Base-by-base conservation (phyloP, 1,284 basidiomycete genomes). In the Flammula alnicola region DNA sequence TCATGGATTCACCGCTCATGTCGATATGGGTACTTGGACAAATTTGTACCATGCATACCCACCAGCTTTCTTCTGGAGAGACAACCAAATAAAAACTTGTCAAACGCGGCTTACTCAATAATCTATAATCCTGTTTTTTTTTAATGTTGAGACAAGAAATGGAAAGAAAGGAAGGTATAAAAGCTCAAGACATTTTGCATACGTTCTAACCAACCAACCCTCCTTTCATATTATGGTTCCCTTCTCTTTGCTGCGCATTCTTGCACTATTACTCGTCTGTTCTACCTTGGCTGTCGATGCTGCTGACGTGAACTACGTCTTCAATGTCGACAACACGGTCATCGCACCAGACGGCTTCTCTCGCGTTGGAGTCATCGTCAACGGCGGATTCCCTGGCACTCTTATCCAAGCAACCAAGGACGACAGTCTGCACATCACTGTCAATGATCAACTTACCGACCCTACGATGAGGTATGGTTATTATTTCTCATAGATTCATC, bases 331-430 rank as follows among this genome's bases (percentile, higher is more conserved):
- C n/a, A 66, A 66, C 44, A 45, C 44, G 2, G 37, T 43, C 8
- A 52, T 64, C 33, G 54, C 57, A 11, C 65, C 66, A 2, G 65
- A 66, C 45, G 65, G 65, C 1, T 66, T 64, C 38, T 45, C 38
- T 8, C 59, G 67, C 27, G 38, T 54, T 22, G 63, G 55, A 7
- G 60, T 62, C 20, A 42, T 63, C 16, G 59, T 61, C 23, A 61
- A 62, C 33, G 59, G 60, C 3, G 29, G 46, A 6, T 71, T 74
- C 44, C 71, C 70, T 2, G 71, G 71, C 2, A 68, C 71, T 6
- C 49, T 72, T 1, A 69, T 74, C 23, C 39, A 56, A 25, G 72
- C 64, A 22, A 35, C 61, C 11, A 73, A 70, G 50, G 63, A 62
- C 25, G 54, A 63, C 29, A 46, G 47, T 4, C 65, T 73, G 23